These are phyloP conservation scores for Podaxis pistillaris DNA, from an alignment of 768 basidiomycete genomes.

Conservation along the genomic window DNA sequence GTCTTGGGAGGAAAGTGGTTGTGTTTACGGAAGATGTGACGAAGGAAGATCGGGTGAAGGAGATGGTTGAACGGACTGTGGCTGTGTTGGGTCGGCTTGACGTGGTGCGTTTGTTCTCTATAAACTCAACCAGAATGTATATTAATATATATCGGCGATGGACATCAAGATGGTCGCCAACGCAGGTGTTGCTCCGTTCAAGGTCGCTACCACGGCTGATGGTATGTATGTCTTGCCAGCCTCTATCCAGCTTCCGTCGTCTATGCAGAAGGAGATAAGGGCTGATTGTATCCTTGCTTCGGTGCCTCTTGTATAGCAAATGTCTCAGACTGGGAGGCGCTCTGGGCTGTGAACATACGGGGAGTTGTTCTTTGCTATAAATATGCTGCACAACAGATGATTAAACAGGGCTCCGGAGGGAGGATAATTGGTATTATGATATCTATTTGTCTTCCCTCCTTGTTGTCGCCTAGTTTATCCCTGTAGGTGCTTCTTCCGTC, in stretches of 20 bases:
- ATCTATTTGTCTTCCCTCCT: background rate
- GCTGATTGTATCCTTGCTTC: background rate
- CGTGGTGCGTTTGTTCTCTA: constrained; percentile 34
- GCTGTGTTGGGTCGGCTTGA: constrained; percentile 42
- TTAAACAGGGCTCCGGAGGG: constrained; percentile 49
- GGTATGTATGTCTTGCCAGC: background rate
- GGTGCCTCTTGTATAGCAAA: constrained; percentile 23
- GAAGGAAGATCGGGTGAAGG: constrained; percentile 38
- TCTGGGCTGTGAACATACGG: constrained; percentile 50
- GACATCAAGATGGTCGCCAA: constrained; percentile 14
- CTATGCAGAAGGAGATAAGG: background rate
- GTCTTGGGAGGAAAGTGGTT: constrained; percentile 23
- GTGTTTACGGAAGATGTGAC: constrained; percentile 36
- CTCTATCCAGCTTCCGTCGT: background rate
- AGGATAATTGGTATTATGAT: constrained; percentile 44
- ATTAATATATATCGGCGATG: background rate
- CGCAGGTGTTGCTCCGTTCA: constrained; percentile 1
- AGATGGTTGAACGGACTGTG: constrained; percentile 33
- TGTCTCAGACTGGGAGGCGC: constrained; percentile 37
- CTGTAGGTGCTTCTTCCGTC: constrained; percentile 25
- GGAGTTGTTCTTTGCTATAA: constrained; percentile 64
- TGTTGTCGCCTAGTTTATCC: background rate
- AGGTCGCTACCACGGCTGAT: background rate
- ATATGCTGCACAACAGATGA: constrained; percentile 62
- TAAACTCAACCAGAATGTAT: background rate